phyloP scores from a whole-genome alignment of 441 rosid species.

The Brassica balearica region DNA sequence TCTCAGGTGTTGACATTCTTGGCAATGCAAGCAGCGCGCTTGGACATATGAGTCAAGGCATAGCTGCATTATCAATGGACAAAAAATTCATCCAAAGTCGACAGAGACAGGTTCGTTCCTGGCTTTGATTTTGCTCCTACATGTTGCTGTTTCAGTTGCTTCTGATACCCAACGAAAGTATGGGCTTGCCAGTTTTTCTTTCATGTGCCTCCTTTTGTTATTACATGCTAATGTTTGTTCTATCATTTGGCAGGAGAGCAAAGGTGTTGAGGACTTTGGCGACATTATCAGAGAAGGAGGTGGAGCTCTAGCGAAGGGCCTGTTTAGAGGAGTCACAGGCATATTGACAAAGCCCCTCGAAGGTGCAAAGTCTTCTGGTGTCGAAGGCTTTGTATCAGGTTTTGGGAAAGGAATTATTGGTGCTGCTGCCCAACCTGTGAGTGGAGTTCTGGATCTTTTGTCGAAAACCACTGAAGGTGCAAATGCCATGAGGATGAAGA shows the following conservation, averaged over 20 bases:
- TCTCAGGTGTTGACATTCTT: slow-evolving; percentile 96
- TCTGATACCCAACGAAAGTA: background rate
- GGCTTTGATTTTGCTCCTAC: slow-evolving; percentile 23
- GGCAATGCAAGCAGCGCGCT: slow-evolving; percentile 99
- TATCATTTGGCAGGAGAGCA: slow-evolving; percentile 71
- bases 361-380: slow-evolving; percentile 97
- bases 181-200: slow-evolving; percentile 5
- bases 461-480: slow-evolving; percentile 99
- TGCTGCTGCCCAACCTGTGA: slow-evolving; percentile 99
- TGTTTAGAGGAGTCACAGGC: slow-evolving; percentile 98
- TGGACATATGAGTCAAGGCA: slow-evolving; percentile 99
- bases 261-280: slow-evolving; percentile 97
- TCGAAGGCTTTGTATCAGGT: slow-evolving; percentile 98
- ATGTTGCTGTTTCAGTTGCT: slow-evolving; percentile 28
- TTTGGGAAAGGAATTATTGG: slow-evolving; percentile 98
- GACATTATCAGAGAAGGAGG: slow-evolving; percentile 99
- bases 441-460: slow-evolving; percentile 98
- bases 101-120: slow-evolving; percentile 82
- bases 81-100: slow-evolving; percentile 95
- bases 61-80: slow-evolving; percentile 99
- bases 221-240: slow-evolving; percentile 22
- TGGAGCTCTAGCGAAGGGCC: slow-evolving; percentile 97
- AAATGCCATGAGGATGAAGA: slow-evolving; percentile 98
- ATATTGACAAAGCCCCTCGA: slow-evolving; percentile 97
- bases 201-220: background rate